Evolutionary conservation across 305 asterid species (phyloP).

Genomic region (Rubia tinctorum): DNA sequence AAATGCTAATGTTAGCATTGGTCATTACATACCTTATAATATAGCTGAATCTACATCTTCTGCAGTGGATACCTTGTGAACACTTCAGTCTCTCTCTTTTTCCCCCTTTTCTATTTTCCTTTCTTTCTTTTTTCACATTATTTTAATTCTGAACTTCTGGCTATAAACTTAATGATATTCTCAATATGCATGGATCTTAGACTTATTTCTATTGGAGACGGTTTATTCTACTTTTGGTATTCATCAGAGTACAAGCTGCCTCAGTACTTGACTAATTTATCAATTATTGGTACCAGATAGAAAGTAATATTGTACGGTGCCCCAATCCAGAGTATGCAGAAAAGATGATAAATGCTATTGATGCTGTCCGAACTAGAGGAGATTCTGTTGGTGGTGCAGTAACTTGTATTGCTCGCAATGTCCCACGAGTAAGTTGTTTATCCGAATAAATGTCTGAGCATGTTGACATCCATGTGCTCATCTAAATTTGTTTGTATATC

Average conservation of each 20-base stretch:
- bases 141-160: neutral
- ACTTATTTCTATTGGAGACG: neutral
- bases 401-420: constrained; percentile 93
- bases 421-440: constrained; percentile 58
- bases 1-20: neutral
- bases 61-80: neutral
- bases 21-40: neutral
- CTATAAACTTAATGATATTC: neutral
- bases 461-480: constrained; percentile 8
- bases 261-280: neutral
- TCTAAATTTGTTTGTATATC: neutral
- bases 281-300: constrained; percentile 50
- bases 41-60: neutral
- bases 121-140: neutral
- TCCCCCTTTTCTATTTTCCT: neutral
- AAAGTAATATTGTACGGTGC: constrained; percentile 86
- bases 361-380: constrained; percentile 84
- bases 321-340: constrained; percentile 93
- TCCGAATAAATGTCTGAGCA: constrained; percentile 8
- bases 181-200: neutral
- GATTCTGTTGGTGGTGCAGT: constrained; percentile 98
- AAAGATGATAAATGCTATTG: constrained; percentile 95
- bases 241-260: neutral
- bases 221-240: neutral
- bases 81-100: neutral